Evolutionary conservation across 805 yeast genomes (phyloP), one percentile per base, ranked within the genome.

Genomic region (Gaillardinia entomophila): DNA sequence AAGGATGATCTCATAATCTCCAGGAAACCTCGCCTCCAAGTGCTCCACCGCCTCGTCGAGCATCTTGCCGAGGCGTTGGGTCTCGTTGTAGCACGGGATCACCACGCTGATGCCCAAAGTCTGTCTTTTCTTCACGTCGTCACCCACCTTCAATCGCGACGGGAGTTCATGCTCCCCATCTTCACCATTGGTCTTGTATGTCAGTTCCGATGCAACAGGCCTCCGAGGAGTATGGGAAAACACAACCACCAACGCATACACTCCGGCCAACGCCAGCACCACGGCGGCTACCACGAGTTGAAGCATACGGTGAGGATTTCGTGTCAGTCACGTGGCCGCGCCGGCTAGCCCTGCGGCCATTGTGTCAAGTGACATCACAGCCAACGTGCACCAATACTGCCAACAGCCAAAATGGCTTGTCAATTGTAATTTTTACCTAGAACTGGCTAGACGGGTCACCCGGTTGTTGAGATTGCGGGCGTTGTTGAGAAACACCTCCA

Each of bases 51-150:
- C 67, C 35, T 86, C 96, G 32, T 73, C 76, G 25, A 86, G 60
- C 92, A 86, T 85, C 25, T 60, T 53, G 20, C 73, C 71, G 38
- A 92, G 70, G 33, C 98, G 70, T 11, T 64, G 55, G 1, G 82
- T 79, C 57, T 92, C 98, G 51, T 92, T 92, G 51, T 74, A 92
- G 53, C 96, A 87, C n/a, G 98, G 98, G 4, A 92, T 75, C 5
- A 92, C 88, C 16, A 92, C 80, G 16, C 92, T 77, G 27, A 90
- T 47, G 20, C 72, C 71, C 16, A 83, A 66, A 34, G 37, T 23
- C 29, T 37, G 19, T 17, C 23, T 12, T 40, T 10, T 36, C 37
- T 7, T 40, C 45, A 39, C 31, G 31, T 27, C 16, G 51, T 57
- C 33, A 49, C 43, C 33, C 10, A 53, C 43, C 42, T 34, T 48